A percentile compares a stretch with the other conserved stretches of the same genome.
Evolutionary conservation across 2,329 filamentous ascomycete species (phyloP).

Genomic region (Paecilomyces variotii): DNA sequence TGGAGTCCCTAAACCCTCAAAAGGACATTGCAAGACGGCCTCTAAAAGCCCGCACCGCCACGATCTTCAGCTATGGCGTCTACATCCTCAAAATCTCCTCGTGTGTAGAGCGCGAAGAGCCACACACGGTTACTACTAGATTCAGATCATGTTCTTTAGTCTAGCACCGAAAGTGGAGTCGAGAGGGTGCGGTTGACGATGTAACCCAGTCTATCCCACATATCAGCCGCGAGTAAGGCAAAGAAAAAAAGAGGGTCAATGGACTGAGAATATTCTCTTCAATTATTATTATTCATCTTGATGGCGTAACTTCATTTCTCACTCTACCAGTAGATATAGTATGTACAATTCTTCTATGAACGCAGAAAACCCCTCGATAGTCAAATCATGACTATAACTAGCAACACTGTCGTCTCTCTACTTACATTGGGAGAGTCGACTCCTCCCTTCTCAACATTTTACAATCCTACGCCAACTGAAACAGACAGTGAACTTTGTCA

Average conservation of each 20-base stretch:
- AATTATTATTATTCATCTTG: background rate
- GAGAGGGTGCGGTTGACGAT: background rate
- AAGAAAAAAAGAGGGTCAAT: background rate
- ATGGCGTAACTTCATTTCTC: background rate
- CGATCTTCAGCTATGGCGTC: background rate
- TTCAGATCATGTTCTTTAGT: background rate
- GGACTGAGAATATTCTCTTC: background rate
- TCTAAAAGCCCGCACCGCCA: background rate
- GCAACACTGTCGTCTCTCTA: background rate
- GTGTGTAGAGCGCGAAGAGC: background rate
- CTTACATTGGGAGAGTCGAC: background rate
- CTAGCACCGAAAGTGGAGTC: background rate
- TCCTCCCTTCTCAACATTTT: background rate
- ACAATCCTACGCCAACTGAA: background rate
- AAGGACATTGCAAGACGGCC: background rate
- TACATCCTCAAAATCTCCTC: background rate
- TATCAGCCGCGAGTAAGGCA: background rate
- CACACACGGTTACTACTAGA: background rate
- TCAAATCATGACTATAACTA: background rate
- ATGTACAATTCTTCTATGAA: background rate
- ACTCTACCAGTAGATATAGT: background rate
- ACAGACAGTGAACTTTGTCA: background rate
- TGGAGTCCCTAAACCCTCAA: background rate
- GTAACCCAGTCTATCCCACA: background rate
- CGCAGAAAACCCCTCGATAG: background rate